A percentile compares a stretch with the other conserved stretches of the same genome.
These are phyloP conservation scores for Usnea hakonensis DNA, from an alignment of 495 filamentous ascomycete genomes.

Conservation along the genomic window DNA sequence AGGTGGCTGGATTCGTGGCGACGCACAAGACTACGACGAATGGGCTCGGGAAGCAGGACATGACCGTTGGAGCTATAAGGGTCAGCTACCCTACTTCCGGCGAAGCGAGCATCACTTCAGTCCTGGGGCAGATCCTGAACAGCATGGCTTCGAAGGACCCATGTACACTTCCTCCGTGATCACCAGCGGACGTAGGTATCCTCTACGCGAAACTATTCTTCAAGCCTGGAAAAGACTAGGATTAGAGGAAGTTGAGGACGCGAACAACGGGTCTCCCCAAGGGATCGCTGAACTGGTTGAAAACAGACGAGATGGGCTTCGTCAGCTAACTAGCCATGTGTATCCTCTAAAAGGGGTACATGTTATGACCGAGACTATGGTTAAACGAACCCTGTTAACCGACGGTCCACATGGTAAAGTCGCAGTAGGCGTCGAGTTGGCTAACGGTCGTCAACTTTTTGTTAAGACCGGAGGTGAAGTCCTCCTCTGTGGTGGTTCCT, in stretches of 20 bases:
- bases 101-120: conserved; percentile 27
- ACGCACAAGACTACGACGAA: conserved; percentile 29
- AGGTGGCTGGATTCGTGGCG: conserved; percentile 30
- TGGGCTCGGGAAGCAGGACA: conserved; percentile 29
- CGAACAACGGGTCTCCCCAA: conserved; percentile 27
- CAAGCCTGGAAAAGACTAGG: conserved; percentile 26
- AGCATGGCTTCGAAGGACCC: conserved; percentile 28
- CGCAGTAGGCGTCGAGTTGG: conserved; percentile 26
- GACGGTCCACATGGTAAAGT: conserved; percentile 10
- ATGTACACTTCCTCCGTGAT: conserved; percentile 21
- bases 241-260: conserved; percentile 24
- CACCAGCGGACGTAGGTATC: conserved; percentile 24
- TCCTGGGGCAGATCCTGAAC: conserved; percentile 17
- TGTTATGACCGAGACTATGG: neutral
- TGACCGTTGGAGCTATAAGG: conserved; percentile 30
- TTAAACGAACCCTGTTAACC: neutral
- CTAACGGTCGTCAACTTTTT: conserved; percentile 16
- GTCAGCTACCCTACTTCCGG: conserved; percentile 32
- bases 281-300: conserved; percentile 31
- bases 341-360: conserved; percentile 26
- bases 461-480: conserved; percentile 35
- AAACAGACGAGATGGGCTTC: conserved; percentile 28
- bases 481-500: conserved; percentile 38
- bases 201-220: conserved; percentile 24
- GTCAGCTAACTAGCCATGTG: conserved; percentile 28